Evolutionary conservation across 441 rosid genomes (phyloP), one percentile per base, ranked within the genome.

Genomic region (Adansonia madagascariensis): DNA sequence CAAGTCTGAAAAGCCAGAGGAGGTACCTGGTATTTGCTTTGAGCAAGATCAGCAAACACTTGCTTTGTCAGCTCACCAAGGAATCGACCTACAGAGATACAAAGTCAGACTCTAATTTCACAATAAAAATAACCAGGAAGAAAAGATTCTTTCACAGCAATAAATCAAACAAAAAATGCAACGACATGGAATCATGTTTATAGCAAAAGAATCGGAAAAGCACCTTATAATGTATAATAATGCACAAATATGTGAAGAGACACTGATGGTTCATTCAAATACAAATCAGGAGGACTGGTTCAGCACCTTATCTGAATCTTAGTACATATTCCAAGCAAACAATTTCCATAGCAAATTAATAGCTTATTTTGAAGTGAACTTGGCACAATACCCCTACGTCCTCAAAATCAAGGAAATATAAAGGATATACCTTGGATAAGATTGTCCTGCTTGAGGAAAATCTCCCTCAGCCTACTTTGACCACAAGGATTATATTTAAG

Each of bases 401-500:
- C 18, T 3, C 15, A 18, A 35, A 18, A 56, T 72, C 53, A 56
- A 39, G 39, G 64, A 31, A 56, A 18, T 39, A 56, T 17, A 1
- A 10, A 80, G 39, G 17, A 44, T 6, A 61, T 85, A 93, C 99
- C 99, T 92, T 97, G 99, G 78, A 97, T 92, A 74, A 97, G 98
- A 87, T 97, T 97, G 59, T 97, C 99, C 85, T 94, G 99, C 86
- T 97, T 97, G 73, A 97, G 98, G 86, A 97, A 97, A 80, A 97
- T 97, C 80, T 97, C 99, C 87, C 99, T 90, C 47, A 97, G 98
- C 84, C 99, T 90, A 85, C 99, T 97, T 84, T 97, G 99, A 78
- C 99, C 99, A 77, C 99, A 97, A 14, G 99, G 99, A 88, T 97
- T 97, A 74, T 97, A 97, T 88, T 97, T 97, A 3, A 97, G 97